Base-by-base conservation (phyloP, 2,329 filamentous ascomycete species). In the Clarireedia paspali region DNA sequence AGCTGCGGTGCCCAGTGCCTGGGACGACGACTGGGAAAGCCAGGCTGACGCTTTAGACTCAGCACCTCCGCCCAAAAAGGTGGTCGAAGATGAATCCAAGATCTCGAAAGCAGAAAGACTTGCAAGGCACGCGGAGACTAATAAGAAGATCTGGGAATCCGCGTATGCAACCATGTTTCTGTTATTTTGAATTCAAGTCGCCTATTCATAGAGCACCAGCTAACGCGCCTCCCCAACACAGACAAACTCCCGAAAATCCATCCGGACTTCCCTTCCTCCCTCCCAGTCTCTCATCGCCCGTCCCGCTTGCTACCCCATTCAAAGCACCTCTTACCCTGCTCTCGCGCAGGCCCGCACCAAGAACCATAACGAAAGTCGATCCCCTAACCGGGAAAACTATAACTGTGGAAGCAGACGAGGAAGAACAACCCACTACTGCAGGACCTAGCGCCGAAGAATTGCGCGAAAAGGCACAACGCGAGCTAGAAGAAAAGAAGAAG, bases 1-100 rank as follows among this genome's bases (percentile, higher is more conserved):
- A 64, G 61, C 63, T 48, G 71, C 71, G 23, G 71, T 86, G 57
- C 85, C 88, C 39, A 83, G 91, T 70, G 91, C 90, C 20, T 96
- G 92, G 92, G 90, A 75, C 61, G 85, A 95, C 65, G 89, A 96
- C 67, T 97, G 91, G 91, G 89, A 92, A 70, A 73, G 76, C 5
- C 80, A 87, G 68, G 89, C 88, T 56, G 90, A 95, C 70, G 78
- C 69, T 57, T 69, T 71, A 44, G 69, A 74, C 17, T 39, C 50
- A 23, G 57, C 52, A 42, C 53, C 52, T 26, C 53, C 62, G 42
- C 60, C 60, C 38, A 40, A 53, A 24, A 26, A 55, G 46, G 63
- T 58, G 39, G 53, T 51, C 7, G 58, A 64, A 51, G 61, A 66
- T 44, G 59, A 62, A 44, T 58, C 63, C n/a, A 69, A 66, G 39